Conservation (phyloP, 768 basidiomycete species). For the Hericium rajendrae region DNA sequence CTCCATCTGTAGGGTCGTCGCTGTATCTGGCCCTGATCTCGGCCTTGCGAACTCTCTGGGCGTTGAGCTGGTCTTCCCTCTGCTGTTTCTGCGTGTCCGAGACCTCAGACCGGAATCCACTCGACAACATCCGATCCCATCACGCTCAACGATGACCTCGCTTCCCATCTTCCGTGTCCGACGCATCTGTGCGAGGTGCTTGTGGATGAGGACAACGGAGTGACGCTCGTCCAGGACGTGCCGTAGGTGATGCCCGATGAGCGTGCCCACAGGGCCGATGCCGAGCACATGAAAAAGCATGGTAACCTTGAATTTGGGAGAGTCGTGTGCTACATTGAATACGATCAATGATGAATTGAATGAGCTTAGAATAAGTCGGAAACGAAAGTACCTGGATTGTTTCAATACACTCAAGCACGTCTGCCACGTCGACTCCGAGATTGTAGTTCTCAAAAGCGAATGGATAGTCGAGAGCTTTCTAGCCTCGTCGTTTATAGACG, state of each 20-base stretch:
- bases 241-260: conserved; percentile 75
- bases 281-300: conserved; percentile 78
- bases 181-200: conserved; percentile 30
- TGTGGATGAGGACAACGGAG: conserved; percentile 64
- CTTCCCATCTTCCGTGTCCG: conserved; percentile 25
- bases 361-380: too few species aligned
- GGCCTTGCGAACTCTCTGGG: too few species aligned
- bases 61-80: neutral
- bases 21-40: too few species aligned
- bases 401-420: too few species aligned
- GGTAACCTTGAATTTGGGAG: neutral
- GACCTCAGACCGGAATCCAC: conserved; percentile 42
- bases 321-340: conserved; percentile 3
- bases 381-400: too few species aligned
- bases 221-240: conserved; percentile 39
- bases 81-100: conserved; percentile 22
- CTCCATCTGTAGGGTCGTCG: neutral
- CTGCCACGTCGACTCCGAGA: too few species aligned
- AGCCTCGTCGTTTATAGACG: too few species aligned
- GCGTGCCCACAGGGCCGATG: conserved; percentile 73
- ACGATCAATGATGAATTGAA: too few species aligned
- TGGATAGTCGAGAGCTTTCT: too few species aligned
- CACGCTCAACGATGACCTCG: conserved; percentile 37
- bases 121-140: conserved; percentile 34
- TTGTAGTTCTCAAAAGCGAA: too few species aligned